Conservation (phyloP, 1,284 basidiomycete species). For the Sporisorium sorghi region DNA sequence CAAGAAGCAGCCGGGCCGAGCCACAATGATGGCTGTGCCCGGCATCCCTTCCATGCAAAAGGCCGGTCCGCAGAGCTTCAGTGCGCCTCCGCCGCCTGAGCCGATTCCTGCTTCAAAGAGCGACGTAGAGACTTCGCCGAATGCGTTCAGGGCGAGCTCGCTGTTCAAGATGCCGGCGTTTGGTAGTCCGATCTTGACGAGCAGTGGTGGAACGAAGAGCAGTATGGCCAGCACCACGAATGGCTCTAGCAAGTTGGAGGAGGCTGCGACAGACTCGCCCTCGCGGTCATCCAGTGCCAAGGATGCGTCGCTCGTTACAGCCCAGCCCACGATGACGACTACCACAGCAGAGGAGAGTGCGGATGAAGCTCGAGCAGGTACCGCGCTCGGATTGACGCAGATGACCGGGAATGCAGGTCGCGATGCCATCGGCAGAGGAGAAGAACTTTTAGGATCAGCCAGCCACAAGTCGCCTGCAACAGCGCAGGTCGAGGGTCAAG, state of each 20-base stretch:
- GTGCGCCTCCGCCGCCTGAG: conserved; percentile 40
- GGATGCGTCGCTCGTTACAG: conserved; percentile 15
- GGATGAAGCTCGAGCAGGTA: neutral
- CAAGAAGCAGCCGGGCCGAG: conserved; percentile 56
- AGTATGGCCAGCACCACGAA: neutral
- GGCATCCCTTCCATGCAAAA: conserved; percentile 61
- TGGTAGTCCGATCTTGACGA: conserved; percentile 29
- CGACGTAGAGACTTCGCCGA: conserved; percentile 30
- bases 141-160: conserved; percentile 30
- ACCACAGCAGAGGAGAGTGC: neutral
- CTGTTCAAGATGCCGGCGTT: conserved; percentile 50
- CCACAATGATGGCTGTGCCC: conserved; percentile 63
- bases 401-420: neutral
- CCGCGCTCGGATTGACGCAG: conserved; percentile 26
- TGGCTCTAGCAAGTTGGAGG: conserved; percentile 1
- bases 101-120: conserved; percentile 1
- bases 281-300: neutral
- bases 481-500: neutral
- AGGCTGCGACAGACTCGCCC: neutral
- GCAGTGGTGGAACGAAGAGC: neutral
- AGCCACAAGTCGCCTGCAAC: neutral
- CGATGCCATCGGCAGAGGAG: too few species aligned
- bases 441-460: neutral
- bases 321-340: neutral
- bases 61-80: conserved; percentile 56